Evolutionary conservation across 2,329 filamentous ascomycete species (phyloP).

Genomic region (Botryotinia narcissicola): DNA sequence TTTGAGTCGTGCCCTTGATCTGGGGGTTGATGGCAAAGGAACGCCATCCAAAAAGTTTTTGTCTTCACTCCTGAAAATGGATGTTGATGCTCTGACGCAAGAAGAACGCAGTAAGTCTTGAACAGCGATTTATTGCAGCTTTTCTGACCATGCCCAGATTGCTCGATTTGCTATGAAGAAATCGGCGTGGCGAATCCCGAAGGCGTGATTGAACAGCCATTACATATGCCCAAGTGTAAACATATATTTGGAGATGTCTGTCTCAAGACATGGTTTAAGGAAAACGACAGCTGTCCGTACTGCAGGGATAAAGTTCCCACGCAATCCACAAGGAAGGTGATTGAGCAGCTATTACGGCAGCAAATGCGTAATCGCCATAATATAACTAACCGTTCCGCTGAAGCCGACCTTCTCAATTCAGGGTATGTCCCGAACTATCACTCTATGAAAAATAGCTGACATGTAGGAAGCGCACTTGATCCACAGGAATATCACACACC

Average conservation of each 20-base stretch:
- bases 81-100: conserved; percentile 32
- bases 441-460: not conserved
- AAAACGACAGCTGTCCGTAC: conserved; percentile 62
- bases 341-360: conserved; percentile 15
- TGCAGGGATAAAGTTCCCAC: conserved; percentile 61
- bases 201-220: conserved; percentile 54
- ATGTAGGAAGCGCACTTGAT: not conserved
- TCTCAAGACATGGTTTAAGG: conserved; percentile 64
- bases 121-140: not conserved
- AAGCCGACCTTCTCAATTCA: not conserved
- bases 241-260: conserved; percentile 64
- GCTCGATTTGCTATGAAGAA: conserved; percentile 64
- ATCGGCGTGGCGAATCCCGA: conserved; percentile 57
- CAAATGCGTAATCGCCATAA: not conserved
- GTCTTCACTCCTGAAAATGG: conserved; percentile 34
- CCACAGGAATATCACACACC: conserved; percentile 6
- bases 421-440: not conserved
- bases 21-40: conserved; percentile 25
- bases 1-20: not conserved
- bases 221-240: conserved; percentile 60
- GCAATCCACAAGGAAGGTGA: conserved; percentile 37
- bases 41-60: conserved; percentile 35
- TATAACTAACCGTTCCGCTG: not conserved
- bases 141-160: conserved; percentile 44
- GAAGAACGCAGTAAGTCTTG: conserved; percentile 34